Percentiles rank a stretch among this genome's conserved stretches.
Evolutionary conservation across 2,329 filamentous ascomycete genomes (phyloP).

Genomic region (Akanthomyces lecanii): DNA sequence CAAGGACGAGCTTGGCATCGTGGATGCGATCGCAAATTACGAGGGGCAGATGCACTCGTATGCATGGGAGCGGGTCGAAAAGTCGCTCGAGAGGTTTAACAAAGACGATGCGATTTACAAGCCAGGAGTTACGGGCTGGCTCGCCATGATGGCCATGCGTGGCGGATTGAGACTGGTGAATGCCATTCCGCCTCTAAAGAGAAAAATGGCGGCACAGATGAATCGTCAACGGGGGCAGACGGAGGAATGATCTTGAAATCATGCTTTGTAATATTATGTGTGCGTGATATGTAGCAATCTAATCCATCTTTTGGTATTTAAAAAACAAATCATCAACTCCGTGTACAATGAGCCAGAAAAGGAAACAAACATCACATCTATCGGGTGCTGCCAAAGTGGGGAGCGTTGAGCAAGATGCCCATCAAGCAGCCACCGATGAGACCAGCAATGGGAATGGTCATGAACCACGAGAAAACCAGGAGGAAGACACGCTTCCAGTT

Average conservation of each 20-base stretch:
- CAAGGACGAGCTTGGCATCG: background rate
- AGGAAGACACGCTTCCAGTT: constrained; percentile 72
- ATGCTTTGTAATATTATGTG: constrained; percentile 1
- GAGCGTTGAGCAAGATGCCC: constrained; percentile 38
- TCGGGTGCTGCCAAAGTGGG: constrained; percentile 28
- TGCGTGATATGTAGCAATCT: constrained; percentile 8
- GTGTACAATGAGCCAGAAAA: background rate
- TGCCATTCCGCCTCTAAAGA: constrained; percentile 15
- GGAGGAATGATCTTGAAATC: background rate
- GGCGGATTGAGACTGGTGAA: constrained; percentile 16
- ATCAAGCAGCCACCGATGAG: constrained; percentile 38
- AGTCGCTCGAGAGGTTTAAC: constrained; percentile 19
- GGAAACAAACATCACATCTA: background rate
- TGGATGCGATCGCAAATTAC: constrained; percentile 12
- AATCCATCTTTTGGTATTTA: constrained; percentile 13
- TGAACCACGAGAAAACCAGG: constrained; percentile 58
- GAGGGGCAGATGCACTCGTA: constrained; percentile 19
- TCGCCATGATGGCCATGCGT: constrained; percentile 18
- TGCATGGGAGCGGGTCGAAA: constrained; percentile 18
- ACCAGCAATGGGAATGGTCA: constrained; percentile 42
- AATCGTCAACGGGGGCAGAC: background rate
- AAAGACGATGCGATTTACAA: constrained; percentile 18
- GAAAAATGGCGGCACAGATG: background rate
- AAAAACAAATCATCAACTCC: constrained; percentile 2
- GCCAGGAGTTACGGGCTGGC: constrained; percentile 8